Evolutionary conservation across 345 rosid genomes (phyloP).

Genomic region (Pistacia atlantica): DNA sequence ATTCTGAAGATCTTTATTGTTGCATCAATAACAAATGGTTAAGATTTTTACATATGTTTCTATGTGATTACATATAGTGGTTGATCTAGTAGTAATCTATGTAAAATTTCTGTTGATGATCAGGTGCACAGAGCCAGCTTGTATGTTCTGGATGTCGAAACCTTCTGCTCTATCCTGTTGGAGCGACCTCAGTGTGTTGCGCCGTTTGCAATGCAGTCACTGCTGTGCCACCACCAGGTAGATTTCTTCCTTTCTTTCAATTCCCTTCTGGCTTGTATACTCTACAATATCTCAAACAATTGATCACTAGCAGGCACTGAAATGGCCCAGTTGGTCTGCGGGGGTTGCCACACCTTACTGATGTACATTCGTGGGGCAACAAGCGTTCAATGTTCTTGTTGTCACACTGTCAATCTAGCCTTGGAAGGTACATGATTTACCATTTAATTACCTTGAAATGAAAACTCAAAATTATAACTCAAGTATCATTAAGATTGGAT

Average conservation of each 20-base stretch:
- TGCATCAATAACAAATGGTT: neutral
- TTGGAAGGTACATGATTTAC: conserved; percentile 57
- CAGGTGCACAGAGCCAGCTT: conserved; percentile 82
- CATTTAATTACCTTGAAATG: neutral
- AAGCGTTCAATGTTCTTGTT: conserved; percentile 96
- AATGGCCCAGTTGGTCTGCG: conserved; percentile 97
- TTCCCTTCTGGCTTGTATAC: neutral
- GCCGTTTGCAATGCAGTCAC: conserved; percentile 99
- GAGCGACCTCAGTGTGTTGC: conserved; percentile 95
- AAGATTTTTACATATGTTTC: neutral
- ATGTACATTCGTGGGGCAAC: conserved; percentile 99
- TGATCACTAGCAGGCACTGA: conserved; percentile 68
- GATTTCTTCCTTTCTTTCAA: neutral
- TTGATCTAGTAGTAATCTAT: conserved; percentile 2
- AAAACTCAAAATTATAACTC: neutral
- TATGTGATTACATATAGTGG: neutral
- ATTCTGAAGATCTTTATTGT: neutral
- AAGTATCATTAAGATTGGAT: conserved; percentile 1
- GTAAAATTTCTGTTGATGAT: conserved; percentile 18
- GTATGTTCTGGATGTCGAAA: conserved; percentile 98
- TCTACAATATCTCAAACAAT: neutral
- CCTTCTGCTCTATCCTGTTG: conserved; percentile 86
- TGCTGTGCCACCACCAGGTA: conserved; percentile 94
- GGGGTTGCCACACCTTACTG: conserved; percentile 94
- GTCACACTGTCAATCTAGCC: conserved; percentile 94